A percentile compares a stretch with the other conserved stretches of the same genome.
Conservation (phyloP, 345 rosid species). For the Hevea brasiliensis region DNA sequence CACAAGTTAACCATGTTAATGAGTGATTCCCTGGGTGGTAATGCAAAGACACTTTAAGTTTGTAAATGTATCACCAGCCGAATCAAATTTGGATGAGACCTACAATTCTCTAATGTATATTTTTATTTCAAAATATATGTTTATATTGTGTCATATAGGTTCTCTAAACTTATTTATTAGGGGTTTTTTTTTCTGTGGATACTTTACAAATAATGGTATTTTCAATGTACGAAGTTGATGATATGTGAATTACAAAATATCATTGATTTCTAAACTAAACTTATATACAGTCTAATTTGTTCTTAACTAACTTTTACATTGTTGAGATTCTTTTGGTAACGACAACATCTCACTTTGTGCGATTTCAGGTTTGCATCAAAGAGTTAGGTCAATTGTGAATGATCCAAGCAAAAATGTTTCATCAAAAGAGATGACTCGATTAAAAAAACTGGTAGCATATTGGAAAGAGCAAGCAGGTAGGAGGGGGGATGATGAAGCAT, state of each 20-base stretch:
- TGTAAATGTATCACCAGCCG: conserved; percentile 89
- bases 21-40: conserved; percentile 98
- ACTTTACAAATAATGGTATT: neutral
- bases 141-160: neutral
- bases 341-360: neutral
- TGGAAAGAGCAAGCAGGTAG: conserved; percentile 94
- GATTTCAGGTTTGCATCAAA: conserved; percentile 74
- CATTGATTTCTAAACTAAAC: too few species aligned
- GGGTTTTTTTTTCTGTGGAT: neutral
- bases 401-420: conserved; percentile 83
- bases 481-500: conserved; percentile 69
- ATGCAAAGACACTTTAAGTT: conserved; percentile 95
- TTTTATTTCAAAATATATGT: conserved; percentile 1
- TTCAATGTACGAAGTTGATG: neutral
- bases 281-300: neutral
- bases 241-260: neutral
- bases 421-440: conserved; percentile 77
- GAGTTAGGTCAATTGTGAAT: conserved; percentile 84
- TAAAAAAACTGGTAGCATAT: conserved; percentile 75
- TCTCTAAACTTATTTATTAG: neutral
- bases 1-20: conserved; percentile 95
- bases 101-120: conserved; percentile 81
- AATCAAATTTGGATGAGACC: conserved; percentile 87
- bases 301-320: neutral
- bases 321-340: neutral